Evolutionary conservation across 306 rosid species (phyloP), one percentile per base, ranked within the genome.

Genomic region (Dryas drummondii): DNA sequence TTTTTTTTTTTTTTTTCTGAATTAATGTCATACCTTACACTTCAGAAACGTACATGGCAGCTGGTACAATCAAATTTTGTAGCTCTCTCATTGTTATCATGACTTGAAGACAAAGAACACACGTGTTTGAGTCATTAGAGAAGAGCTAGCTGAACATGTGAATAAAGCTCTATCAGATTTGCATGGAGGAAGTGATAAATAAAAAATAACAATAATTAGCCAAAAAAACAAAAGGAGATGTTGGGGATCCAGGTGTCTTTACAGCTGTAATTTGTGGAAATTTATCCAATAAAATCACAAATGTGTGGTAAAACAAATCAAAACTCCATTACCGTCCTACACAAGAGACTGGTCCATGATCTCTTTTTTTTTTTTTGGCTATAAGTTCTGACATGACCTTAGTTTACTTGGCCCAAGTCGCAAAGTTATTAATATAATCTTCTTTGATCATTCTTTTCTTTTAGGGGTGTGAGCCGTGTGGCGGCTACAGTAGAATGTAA

Each of bases 361-460:
- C 27, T n/a, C 60, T 5, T n/a, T 55, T 17, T 17, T 8, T 55
- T 7, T 6, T 9, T 5, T 55, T 55, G 26, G 60, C 7, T 13
- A 55, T 55, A 19, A 55, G 27, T 55, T 55, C 60, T 55, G 60
- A 55, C 60, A 55, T n/a, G 60, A 55, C 60, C 26, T 17, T 55
- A 5, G 60, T 55, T 55, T 55, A 17, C 60, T 27, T 55, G 60
- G 4, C 32, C 32, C 60, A 55, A 55, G 10, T 55, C 32, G 17
- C 2, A 55, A 19, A 55, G 27, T n/a, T 52, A 4, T n/a, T 55
- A 32, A 32, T 32, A 2, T 55, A 55, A 17, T 55, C 10, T 55
- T 55, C 11, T 55, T 17, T 27, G 60, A 55, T 55, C 60, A n/a
- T 55, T 55, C 60, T 55, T 55, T 55, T 55, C 12, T 6, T 55